A percentile compares a stretch with the other conserved stretches of the same genome.
Evolutionary conservation across 2,329 filamentous ascomycete genomes (phyloP).

Genomic region (Cordyceps fumosorosea): DNA sequence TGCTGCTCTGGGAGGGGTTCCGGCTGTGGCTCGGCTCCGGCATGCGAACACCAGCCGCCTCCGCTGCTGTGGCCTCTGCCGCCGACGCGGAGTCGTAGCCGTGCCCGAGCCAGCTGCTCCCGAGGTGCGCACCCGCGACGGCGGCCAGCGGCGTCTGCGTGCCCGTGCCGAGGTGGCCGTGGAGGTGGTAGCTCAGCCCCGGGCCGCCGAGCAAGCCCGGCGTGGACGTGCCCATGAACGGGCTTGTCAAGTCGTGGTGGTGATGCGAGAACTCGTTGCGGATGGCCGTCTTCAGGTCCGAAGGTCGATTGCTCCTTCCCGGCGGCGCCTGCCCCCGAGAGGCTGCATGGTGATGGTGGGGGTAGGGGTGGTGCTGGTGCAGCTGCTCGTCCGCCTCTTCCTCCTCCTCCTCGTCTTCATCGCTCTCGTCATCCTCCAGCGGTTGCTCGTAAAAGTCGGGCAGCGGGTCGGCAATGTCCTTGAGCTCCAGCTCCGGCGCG

Average conservation of each 20-base stretch:
- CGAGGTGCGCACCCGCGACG: slow-evolving; percentile 58
- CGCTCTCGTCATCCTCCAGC: slow-evolving; percentile 45
- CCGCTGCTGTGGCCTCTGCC: background rate
- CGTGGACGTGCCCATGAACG: slow-evolving; percentile 53
- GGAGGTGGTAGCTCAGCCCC: slow-evolving; percentile 80
- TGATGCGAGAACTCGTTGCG: slow-evolving; percentile 26
- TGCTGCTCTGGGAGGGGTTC: slow-evolving; percentile 40
- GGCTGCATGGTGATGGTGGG: no score
- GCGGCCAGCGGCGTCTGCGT: slow-evolving; percentile 74
- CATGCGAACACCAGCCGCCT: background rate
- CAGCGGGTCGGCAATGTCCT: slow-evolving; percentile 92
- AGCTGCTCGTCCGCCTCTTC: slow-evolving; percentile 10
- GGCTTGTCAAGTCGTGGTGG: slow-evolving; percentile 41
- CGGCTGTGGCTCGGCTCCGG: slow-evolving; percentile 32
- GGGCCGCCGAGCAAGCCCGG: slow-evolving; percentile 64
- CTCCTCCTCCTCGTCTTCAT: slow-evolving; percentile 20
- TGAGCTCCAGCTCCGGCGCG: slow-evolving; percentile 80
- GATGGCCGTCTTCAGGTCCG: slow-evolving; percentile 27
- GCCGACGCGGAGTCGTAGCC: background rate
- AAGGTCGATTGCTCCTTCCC: slow-evolving; percentile 15
- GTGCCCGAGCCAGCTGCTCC: slow-evolving; percentile 30
- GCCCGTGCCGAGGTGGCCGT: slow-evolving; percentile 69
- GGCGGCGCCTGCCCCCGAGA: background rate
- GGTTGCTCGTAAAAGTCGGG: slow-evolving; percentile 93
- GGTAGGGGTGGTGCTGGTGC: background rate